A percentile compares a stretch with the other conserved stretches of the same genome.
These are phyloP conservation scores for Lasiodiplodia theobromae DNA, from an alignment of 2,329 filamentous ascomycete species.

Conservation along the genomic window DNA sequence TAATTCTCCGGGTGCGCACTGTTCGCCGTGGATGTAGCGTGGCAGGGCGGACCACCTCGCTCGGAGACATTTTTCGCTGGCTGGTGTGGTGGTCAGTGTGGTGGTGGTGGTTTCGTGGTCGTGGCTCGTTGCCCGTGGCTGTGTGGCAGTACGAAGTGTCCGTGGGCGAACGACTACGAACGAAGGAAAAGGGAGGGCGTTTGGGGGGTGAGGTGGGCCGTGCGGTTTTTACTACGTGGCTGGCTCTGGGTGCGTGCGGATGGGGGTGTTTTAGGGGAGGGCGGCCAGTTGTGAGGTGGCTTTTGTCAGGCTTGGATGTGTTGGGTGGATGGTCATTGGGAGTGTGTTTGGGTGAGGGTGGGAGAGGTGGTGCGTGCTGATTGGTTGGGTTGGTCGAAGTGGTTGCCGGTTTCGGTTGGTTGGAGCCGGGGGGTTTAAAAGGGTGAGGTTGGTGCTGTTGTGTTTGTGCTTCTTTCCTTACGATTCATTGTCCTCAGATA, in stretches of 20 bases:
- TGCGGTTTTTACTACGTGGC: background rate
- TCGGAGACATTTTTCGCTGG: too few relatives aligned
- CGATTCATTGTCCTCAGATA: background rate
- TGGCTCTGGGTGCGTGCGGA: background rate
- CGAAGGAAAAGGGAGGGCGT: too few relatives aligned
- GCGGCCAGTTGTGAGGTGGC: background rate
- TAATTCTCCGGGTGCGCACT: constrained; percentile 19
- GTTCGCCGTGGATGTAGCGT: background rate
- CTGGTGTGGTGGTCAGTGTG: background rate
- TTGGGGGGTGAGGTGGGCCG: too few relatives aligned
- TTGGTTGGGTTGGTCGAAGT: background rate
- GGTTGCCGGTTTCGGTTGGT: constrained; percentile 1
- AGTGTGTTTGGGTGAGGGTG: background rate
- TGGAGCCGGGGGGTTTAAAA: background rate
- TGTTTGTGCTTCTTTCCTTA: background rate
- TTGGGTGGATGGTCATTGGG: background rate
- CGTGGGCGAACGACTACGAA: too few relatives aligned
- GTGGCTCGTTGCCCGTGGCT: too few relatives aligned
- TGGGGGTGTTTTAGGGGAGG: background rate
- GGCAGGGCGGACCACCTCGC: background rate
- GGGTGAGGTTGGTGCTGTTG: background rate
- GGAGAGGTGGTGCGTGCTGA: background rate
- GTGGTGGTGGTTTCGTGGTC: background rate
- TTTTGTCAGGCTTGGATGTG: background rate
- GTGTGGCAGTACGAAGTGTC: too few relatives aligned